Percentiles rank a stretch among this genome's conserved stretches.
Evolutionary conservation across 2,329 filamentous ascomycete genomes (phyloP).

Genomic region (Beauveria caledonica): DNA sequence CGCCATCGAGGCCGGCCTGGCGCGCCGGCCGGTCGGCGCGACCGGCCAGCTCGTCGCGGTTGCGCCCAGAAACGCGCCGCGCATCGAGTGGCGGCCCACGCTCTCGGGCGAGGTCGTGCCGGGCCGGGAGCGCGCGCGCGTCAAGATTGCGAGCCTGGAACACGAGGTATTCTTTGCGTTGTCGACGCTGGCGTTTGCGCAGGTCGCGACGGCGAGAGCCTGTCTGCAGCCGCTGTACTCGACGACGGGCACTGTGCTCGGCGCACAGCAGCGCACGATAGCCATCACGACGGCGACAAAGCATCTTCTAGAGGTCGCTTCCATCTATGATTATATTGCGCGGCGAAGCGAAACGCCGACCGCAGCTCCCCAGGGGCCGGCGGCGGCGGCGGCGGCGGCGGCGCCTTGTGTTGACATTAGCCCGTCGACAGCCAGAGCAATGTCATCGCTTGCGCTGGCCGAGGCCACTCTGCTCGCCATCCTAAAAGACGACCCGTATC

Average conservation of each 20-base stretch:
- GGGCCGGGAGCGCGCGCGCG: constrained; percentile 55
- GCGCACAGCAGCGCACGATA: constrained; percentile 56
- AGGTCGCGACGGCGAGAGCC: constrained; percentile 63
- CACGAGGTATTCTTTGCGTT: constrained; percentile 77
- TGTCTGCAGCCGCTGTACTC: constrained; percentile 67
- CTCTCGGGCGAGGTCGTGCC: constrained; percentile 58
- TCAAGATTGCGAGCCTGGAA: constrained; percentile 65
- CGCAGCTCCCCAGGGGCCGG: constrained; percentile 20
- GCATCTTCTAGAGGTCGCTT: constrained; percentile 67
- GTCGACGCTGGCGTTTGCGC: constrained; percentile 65
- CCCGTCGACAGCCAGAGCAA: constrained; percentile 43
- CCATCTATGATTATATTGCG: constrained; percentile 66
- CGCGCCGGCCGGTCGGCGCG: constrained; percentile 29
- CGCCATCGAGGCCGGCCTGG: constrained; percentile 66
- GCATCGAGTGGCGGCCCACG: constrained; percentile 79
- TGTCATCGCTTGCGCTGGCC: constrained; percentile 63
- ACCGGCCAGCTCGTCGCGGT: constrained; percentile 54
- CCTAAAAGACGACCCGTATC: constrained; percentile 89
- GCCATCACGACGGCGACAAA: constrained; percentile 69
- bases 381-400: constrained; percentile 30
- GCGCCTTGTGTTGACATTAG: constrained; percentile 46
- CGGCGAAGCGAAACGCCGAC: constrained; percentile 37
- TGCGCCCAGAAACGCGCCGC: constrained; percentile 45
- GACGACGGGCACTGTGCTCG: constrained; percentile 51
- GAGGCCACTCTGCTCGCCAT: constrained; percentile 88